Conservation (phyloP, 352 stramenopile genomes). For the Globisporangium megalacanthum region DNA sequence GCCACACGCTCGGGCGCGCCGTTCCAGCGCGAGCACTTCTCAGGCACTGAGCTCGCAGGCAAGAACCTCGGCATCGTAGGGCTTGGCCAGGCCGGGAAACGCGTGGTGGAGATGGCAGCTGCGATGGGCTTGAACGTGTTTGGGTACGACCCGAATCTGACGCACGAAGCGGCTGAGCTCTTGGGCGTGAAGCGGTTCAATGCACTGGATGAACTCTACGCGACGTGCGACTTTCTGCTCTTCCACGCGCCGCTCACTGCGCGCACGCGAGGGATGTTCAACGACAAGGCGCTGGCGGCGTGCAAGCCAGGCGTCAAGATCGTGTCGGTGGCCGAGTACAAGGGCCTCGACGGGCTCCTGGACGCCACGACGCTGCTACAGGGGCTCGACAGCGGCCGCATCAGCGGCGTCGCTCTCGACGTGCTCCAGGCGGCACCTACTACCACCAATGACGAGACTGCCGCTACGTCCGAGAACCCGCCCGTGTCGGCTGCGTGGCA, state of each 20-base stretch:
- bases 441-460: constrained; percentile 15
- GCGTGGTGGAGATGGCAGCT: constrained; percentile 67
- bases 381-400: constrained; percentile 65
- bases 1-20: constrained; percentile 19
- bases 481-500: constrained; percentile 36
- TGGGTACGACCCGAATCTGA: constrained; percentile 73
- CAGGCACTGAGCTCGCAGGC: constrained; percentile 47
- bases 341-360: constrained; percentile 71
- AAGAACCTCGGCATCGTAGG: constrained; percentile 72
- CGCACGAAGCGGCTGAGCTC: constrained; percentile 49
- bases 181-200: constrained; percentile 65
- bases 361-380: constrained; percentile 69
- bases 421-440: constrained; percentile 33
- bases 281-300: constrained; percentile 62
- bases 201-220: constrained; percentile 59
- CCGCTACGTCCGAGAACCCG: too few species aligned
- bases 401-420: constrained; percentile 83
- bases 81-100: constrained; percentile 63
- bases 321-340: constrained; percentile 75
- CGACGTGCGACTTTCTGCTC: constrained; percentile 87
- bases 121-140: constrained; percentile 65
- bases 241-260: constrained; percentile 95
- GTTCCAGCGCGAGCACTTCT: constrained; percentile 43
- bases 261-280: constrained; percentile 87
- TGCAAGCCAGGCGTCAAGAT: constrained; percentile 91